Conservation (phyloP, 306 rosid genomes). For the Trifolium repens region DNA sequence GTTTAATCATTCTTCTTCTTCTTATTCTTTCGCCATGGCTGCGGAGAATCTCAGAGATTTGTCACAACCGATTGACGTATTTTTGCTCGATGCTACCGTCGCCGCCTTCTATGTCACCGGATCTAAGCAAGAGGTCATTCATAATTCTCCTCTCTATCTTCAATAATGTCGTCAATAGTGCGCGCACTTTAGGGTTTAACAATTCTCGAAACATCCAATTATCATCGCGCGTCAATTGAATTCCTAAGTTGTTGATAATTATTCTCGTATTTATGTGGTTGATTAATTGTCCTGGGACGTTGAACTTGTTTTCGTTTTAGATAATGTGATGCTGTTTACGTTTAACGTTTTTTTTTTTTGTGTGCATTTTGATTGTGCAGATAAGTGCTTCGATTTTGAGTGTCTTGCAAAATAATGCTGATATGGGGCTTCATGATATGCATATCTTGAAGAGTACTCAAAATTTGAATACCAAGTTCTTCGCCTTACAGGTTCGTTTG, state of each 20-base stretch:
- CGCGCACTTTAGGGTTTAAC: constrained; percentile 44
- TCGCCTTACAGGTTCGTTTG: constrained; percentile 91
- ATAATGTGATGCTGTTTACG: constrained; percentile 4
- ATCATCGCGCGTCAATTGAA: neutral
- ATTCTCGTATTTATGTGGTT: neutral
- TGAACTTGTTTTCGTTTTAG: constrained; percentile 15
- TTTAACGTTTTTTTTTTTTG: neutral
- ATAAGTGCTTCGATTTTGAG: constrained; percentile 84
- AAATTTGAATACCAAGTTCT: constrained; percentile 90
- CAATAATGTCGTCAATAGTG: neutral
- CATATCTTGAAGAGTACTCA: constrained; percentile 82
- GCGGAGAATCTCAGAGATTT: constrained; percentile 97
- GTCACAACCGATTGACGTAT: constrained; percentile 88
- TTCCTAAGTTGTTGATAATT: neutral
- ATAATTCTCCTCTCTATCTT: neutral
- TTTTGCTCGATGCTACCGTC: constrained; percentile 91
- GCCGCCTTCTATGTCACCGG: constrained; percentile 99
- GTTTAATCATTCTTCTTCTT: constrained; percentile 44
- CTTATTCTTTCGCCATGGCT: constrained; percentile 62
- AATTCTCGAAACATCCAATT: neutral
- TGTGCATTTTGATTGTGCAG: constrained; percentile 50
- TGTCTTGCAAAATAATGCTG: constrained; percentile 90
- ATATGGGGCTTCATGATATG: constrained; percentile 99
- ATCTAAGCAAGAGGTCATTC: constrained; percentile 90
- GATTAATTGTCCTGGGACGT: neutral